Conservation (phyloP, 176 grass and related monocot genomes). For the Olyra latifolia region DNA sequence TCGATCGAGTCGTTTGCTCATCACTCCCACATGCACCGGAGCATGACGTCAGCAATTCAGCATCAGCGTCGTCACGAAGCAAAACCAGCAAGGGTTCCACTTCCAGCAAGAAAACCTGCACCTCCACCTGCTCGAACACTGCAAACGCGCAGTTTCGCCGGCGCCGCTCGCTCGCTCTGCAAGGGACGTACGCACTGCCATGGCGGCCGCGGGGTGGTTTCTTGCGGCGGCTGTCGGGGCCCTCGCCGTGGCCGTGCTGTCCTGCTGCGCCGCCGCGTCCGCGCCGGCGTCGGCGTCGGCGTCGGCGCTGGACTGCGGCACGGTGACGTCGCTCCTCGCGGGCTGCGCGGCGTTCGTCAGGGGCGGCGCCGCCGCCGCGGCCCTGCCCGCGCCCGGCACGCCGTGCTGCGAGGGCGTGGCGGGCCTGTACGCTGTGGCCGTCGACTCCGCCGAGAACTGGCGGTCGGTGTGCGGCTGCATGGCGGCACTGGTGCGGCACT, state of each 20-base stretch:
- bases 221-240: background rate
- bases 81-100: too few species aligned
- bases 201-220: constrained; percentile 1
- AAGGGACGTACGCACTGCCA: background rate
- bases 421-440: constrained; percentile 40
- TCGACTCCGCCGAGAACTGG: constrained; percentile 59
- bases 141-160: too few species aligned
- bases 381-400: constrained; percentile 33
- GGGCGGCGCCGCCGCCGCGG: constrained; percentile 3
- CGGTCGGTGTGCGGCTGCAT: constrained; percentile 56
- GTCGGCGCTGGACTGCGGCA: constrained; percentile 48
- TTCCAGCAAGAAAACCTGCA: too few species aligned
- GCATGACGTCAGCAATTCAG: background rate
- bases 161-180: too few species aligned
- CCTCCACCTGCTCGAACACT: constrained; percentile 7
- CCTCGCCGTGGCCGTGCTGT: background rate
- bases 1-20: constrained; percentile 44
- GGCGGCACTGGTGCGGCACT: constrained; percentile 38
- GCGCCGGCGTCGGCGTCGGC: background rate
- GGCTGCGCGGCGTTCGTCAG: constrained; percentile 47
- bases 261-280: background rate
- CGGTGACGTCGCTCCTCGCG: constrained; percentile 48
- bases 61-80: too few species aligned
- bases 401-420: constrained; percentile 50
- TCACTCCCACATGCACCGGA: constrained; percentile 7